A percentile compares a stretch with the other conserved stretches of the same genome.
phyloP scores from a whole-genome alignment of 768 basidiomycete genomes.

The Boletus rubroflammeus region DNA sequence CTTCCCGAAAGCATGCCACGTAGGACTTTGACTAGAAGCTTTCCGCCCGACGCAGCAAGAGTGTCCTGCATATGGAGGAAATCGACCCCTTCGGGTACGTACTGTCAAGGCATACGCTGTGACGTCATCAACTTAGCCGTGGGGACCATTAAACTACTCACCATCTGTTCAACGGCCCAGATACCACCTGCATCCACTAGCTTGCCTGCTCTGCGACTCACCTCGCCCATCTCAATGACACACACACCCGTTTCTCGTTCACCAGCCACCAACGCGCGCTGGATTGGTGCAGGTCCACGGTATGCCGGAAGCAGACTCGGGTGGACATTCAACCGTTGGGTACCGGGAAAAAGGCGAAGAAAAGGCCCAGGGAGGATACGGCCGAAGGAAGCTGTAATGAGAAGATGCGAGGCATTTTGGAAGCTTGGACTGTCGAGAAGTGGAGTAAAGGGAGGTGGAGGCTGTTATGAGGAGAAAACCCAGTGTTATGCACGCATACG shows the following conservation, averaged over 20 bases:
- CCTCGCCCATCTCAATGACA: slow-evolving; percentile 71
- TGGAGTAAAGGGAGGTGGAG: slow-evolving; percentile 37
- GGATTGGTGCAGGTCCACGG: slow-evolving; percentile 90
- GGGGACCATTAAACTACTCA: slow-evolving; percentile 34
- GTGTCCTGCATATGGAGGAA: slow-evolving; percentile 55
- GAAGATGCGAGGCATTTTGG: slow-evolving; percentile 46
- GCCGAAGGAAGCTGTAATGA: slow-evolving; percentile 90
- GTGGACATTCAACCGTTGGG: slow-evolving; percentile 78
- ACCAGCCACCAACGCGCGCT: slow-evolving; percentile 70
- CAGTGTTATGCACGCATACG: background rate
- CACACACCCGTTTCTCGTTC: slow-evolving; percentile 74
- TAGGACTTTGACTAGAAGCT: slow-evolving; percentile 66
- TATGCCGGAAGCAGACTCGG: slow-evolving; percentile 84
- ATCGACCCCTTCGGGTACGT: slow-evolving; percentile 45
- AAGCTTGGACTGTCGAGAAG: background rate
- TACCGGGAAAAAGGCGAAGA: slow-evolving; percentile 56
- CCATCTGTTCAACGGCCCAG: slow-evolving; percentile 52
- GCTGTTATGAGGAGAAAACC: slow-evolving; percentile 35
- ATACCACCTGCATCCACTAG: slow-evolving; percentile 73
- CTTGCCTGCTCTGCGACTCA: slow-evolving; percentile 46
- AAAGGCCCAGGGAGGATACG: slow-evolving; percentile 68
- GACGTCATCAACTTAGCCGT: background rate
- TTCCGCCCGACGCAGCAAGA: slow-evolving; percentile 63
- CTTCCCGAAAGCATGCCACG: slow-evolving; percentile 56
- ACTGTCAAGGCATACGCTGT: slow-evolving; percentile 34